Evolutionary conservation across 768 basidiomycete species (phyloP).

Genomic region (Tylopilus felleus): DNA sequence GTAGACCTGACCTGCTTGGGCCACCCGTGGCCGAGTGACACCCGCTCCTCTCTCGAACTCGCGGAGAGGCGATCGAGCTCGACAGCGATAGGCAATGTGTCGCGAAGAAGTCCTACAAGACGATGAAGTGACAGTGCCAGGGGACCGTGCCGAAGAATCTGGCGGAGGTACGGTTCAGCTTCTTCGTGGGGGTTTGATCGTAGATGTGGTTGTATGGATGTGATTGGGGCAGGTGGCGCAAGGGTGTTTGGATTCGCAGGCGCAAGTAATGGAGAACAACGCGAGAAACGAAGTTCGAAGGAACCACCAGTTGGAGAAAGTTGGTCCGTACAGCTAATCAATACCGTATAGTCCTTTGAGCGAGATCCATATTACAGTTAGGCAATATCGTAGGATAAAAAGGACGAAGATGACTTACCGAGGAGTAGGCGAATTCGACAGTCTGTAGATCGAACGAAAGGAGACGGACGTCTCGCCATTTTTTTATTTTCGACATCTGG

Average conservation of each 20-base stretch:
- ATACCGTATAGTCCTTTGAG: conserved; percentile 66
- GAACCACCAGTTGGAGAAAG: conserved; percentile 64
- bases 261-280: conserved; percentile 29
- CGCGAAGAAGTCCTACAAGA: conserved; percentile 65
- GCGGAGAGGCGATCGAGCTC: conserved; percentile 58
- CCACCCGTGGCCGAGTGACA: conserved; percentile 1
- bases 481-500: conserved; percentile 71
- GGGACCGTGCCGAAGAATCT: conserved; percentile 64
- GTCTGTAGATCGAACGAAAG: conserved; percentile 90
- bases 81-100: conserved; percentile 74
- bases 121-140: conserved; percentile 63
- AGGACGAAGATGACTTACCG: conserved; percentile 34
- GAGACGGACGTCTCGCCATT: conserved; percentile 74
- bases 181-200: conserved; percentile 71
- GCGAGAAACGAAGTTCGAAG: conserved; percentile 72
- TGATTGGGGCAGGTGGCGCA: conserved; percentile 26
- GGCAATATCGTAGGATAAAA: not conserved
- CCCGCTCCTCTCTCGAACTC: conserved; percentile 29
- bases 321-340: conserved; percentile 77
- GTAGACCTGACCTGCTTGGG: conserved; percentile 13
- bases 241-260: conserved; percentile 16
- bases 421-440: conserved; percentile 83
- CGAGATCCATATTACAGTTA: not conserved
- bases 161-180: conserved; percentile 71
- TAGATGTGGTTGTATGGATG: conserved; percentile 28